Conservation (phyloP, 441 rosid genomes). For the Viola pubescens region DNA sequence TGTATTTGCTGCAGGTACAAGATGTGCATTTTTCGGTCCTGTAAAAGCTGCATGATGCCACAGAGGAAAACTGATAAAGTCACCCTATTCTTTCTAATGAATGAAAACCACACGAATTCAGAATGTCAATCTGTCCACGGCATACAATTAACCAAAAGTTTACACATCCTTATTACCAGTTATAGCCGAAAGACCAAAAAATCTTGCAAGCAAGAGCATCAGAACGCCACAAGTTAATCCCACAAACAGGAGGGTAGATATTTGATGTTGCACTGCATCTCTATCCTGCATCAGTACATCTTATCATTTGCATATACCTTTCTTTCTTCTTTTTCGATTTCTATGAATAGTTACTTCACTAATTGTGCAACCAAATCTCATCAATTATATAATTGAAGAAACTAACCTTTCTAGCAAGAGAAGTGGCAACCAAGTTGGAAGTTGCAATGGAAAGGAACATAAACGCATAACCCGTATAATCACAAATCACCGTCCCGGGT, state of each 20-base stretch:
- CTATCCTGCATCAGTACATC: conserved; percentile 28
- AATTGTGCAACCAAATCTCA: not conserved
- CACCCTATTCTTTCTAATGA: conserved; percentile 6
- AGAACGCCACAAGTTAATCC: conserved; percentile 36
- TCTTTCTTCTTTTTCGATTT: no score
- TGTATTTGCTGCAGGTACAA: conserved; percentile 44
- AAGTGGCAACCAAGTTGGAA: conserved; percentile 42
- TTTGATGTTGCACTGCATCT: conserved; percentile 42
- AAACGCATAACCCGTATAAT: conserved; percentile 34
- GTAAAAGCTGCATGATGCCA: conserved; percentile 38
- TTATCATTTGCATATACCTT: no score
- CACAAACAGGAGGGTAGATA: conserved; percentile 41
- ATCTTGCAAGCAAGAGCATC: conserved; percentile 41
- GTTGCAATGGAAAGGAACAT: conserved; percentile 47
- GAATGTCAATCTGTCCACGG: conserved; percentile 1
- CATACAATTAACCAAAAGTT: conserved; percentile 1
- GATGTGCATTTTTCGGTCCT: conserved; percentile 36
- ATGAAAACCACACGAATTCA: not conserved
- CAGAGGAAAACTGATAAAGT: conserved; percentile 10
- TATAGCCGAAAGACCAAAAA: conserved; percentile 39
- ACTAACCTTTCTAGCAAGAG: conserved; percentile 37
- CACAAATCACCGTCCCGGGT: conserved; percentile 43
- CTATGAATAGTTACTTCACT: no score
- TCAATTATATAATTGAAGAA: not conserved
- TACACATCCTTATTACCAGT: conserved; percentile 41